Evolutionary conservation across 192 early-diverging fungal species (phyloP).

Genomic region (Linnemannia hyalina): DNA sequence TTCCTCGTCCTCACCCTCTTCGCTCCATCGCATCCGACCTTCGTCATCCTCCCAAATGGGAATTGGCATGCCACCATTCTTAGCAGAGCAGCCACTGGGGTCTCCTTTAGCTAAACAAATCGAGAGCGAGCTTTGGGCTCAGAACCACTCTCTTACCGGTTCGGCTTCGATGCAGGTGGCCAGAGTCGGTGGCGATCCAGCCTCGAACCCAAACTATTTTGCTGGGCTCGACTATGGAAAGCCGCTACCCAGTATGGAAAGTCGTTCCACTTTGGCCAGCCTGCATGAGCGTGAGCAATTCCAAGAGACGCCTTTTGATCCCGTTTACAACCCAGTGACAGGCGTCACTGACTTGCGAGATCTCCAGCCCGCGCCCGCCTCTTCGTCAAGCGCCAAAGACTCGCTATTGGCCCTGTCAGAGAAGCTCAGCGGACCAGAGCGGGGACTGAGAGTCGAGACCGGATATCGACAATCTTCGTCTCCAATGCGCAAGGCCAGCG

Average conservation of each 20-base stretch:
- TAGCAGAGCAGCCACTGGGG: conserved; percentile 37
- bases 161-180: background rate
- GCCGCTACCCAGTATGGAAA: background rate
- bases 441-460: background rate
- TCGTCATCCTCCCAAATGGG: conserved; percentile 11
- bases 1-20: conserved; percentile 13
- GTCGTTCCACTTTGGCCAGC: conserved; percentile 12
- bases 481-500: conserved; percentile 9
- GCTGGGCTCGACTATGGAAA: background rate
- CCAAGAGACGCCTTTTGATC: background rate
- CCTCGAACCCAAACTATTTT: conserved; percentile 7
- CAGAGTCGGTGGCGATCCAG: background rate
- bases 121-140: conserved; percentile 22
- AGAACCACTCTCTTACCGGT: conserved; percentile 9
- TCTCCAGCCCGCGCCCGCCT: background rate
- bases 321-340: background rate
- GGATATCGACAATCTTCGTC: background rate
- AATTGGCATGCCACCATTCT: conserved; percentile 17
- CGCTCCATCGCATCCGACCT: conserved; percentile 20
- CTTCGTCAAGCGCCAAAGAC: background rate
- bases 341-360: background rate
- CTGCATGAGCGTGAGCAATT: conserved; percentile 1
- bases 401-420: background rate
- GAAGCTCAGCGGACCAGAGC: background rate
- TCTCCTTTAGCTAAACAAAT: conserved; percentile 48